Evolutionary conservation across 78 protist genomes (phyloP).

Genomic region (Paulinella micropora): DNA sequence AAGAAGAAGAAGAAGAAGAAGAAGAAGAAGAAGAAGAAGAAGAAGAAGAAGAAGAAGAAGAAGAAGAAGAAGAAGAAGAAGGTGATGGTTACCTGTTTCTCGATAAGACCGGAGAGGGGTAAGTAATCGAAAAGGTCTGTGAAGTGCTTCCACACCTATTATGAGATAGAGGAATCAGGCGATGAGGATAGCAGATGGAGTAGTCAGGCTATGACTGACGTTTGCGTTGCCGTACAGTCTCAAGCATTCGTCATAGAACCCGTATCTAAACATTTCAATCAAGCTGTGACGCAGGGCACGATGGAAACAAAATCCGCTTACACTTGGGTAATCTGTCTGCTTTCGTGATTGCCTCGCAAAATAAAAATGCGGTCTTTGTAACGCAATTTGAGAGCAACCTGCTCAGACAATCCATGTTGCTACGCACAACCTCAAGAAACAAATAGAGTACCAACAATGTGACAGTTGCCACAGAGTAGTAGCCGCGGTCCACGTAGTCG

Average conservation of each 20-base stretch:
- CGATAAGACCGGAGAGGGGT: neutral
- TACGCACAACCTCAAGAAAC: conserved; percentile 46
- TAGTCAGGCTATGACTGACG: too few species aligned
- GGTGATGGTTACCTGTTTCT: neutral
- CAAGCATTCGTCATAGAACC: conserved; percentile 87
- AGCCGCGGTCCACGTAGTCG: conserved; percentile 85
- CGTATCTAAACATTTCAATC: conserved; percentile 42
- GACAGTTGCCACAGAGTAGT: conserved; percentile 72
- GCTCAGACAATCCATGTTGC: too few species aligned
- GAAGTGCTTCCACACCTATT: conserved; percentile 78
- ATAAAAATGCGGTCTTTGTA: conserved; percentile 58
- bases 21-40: neutral
- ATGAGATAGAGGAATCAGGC: too few species aligned
- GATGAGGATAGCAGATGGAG: too few species aligned
- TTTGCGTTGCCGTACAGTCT: conserved; percentile 72
- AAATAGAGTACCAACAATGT: conserved; percentile 63
- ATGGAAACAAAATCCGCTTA: conserved; percentile 6
- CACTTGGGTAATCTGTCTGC: conserved; percentile 84
- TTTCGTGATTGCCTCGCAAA: conserved; percentile 88
- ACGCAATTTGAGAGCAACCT: conserved; percentile 37
- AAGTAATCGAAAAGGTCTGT: conserved; percentile 44
- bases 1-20: conserved; percentile 57
- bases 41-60: neutral
- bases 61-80: neutral
- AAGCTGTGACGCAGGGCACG: too few species aligned